Evolutionary conservation across 352 stramenopile genomes (phyloP), one percentile per base, ranked within the genome.

Genomic region (Phytopythium chamaehyphon): DNA sequence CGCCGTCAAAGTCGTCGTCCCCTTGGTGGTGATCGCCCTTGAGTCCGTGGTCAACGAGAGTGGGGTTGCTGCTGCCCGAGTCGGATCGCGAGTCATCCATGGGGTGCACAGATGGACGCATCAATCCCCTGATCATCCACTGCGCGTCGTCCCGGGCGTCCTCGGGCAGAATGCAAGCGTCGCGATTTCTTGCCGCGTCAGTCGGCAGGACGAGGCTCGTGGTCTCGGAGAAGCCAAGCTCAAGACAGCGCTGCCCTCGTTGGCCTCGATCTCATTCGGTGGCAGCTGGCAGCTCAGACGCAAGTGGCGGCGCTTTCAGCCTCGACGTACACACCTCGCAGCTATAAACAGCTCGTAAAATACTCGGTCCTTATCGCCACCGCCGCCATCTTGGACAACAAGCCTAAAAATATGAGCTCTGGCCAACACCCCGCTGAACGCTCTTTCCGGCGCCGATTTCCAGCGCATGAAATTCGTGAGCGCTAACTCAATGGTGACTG

Each of bases 41-140:
- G 16, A 22, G 42, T 15, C 12, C 28, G 46, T 52, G 35, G 10
- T 10, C 22, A 6, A 31, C 26, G 22, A 49, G 21, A 35, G 26
- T 48, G 45, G 21, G 21, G 19, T 39, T 28, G n/a, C 9, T 8
- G 10, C 26, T 24, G 28, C 28, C 28, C 45, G 26, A 51, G 28
- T 28, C 11, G 12, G 42, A 19, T 9, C 11, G 50, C 39, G 40
- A 33, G 39, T 49, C 21, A 48, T 71, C 61, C 64, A 90, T 88
- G 33, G 76, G 79, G 61, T 90, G 71, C 45, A 89, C 76, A 40
- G 76, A 72, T 61, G 83, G 75, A 26, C 63, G 71, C 54, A 80
- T 85, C 47, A 87, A 73, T 68, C 64, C 73, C 63, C 71, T 73
- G 62, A 65, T 51, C 63, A 76, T 73, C 48, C 64, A 81, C 43